Percentiles rank a stretch among this genome's conserved stretches.
phyloP scores from a whole-genome alignment of 495 filamentous ascomycete genomes.

The Penicillium daleae region DNA sequence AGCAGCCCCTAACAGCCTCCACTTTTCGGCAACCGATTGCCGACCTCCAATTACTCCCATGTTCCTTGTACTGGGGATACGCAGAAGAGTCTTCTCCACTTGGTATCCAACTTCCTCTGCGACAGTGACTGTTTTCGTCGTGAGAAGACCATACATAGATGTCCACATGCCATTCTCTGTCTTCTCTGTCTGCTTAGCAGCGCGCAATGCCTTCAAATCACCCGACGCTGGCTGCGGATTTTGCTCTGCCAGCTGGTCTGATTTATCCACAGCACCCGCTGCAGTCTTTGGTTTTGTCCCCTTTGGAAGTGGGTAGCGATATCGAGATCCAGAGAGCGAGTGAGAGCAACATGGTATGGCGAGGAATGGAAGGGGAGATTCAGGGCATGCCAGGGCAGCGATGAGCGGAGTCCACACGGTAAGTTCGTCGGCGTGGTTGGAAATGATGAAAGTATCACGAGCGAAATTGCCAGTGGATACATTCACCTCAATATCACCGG shows the following conservation, averaged over 20 bases:
- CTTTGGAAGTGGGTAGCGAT: constrained; percentile 64
- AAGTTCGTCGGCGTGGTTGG: constrained; percentile 94
- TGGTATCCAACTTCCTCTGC: constrained; percentile 72
- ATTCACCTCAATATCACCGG: constrained; percentile 26
- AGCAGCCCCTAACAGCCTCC: constrained; percentile 14
- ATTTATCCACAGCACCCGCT: background rate
- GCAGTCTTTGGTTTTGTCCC: constrained; percentile 8
- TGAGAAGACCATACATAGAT: constrained; percentile 75
- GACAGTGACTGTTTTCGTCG: constrained; percentile 68
- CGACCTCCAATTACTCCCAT: constrained; percentile 71
- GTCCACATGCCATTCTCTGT: constrained; percentile 37
- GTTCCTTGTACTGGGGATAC: constrained; percentile 91
- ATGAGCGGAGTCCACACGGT: constrained; percentile 95
- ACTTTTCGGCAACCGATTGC: constrained; percentile 19
- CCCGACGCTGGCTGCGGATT: constrained; percentile 41
- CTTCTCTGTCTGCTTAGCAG: constrained; percentile 41
- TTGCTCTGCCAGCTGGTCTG: constrained; percentile 22
- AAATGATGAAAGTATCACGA: constrained; percentile 84
- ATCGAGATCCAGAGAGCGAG: constrained; percentile 72
- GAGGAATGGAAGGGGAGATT: constrained; percentile 67
- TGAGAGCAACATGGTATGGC: constrained; percentile 96
- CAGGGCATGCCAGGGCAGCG: constrained; percentile 67
- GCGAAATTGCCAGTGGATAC: constrained; percentile 75
- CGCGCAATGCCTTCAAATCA: constrained; percentile 47
- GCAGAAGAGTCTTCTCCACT: constrained; percentile 76